Evolutionary conservation across 176 grass and related monocot species (phyloP), one percentile per base, ranked within the genome.

Genomic region (Ampelocalamus luodianensis): DNA sequence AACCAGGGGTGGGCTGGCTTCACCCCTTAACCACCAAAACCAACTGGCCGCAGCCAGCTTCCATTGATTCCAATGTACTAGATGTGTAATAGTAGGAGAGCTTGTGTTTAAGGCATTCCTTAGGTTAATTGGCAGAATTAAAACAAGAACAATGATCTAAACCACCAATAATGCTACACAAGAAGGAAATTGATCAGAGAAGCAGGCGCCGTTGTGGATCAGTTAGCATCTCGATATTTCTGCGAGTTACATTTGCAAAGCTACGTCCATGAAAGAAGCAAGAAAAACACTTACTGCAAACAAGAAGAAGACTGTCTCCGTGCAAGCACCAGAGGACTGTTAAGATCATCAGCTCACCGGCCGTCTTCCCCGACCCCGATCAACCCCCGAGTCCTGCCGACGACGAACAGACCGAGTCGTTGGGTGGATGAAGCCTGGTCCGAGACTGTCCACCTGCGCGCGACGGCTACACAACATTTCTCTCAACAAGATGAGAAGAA

Each of bases 401-500:
- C 32, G 36, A 68, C 20, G 60, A 18, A 67, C 27, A 44, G 27
- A 4, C 24, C 24, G 40, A 56, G 77, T 63, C 29, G 29, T 29
- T 29, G 29, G 29, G 29, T 0, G 29, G 29, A 29, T 29, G 29
- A 29, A 29, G 29, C 29, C 29, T 29, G 29, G 29, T 29, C 29
- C 29, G 29, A 29, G 29, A 29, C 29, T 29, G 72, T 85, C 68
- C 86, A 39, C 0, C 22, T 4, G 3, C 34, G 2, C 15, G 29
- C 11, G 20, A 1, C 29, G 1, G 29, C 29, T 1, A 29, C 29
- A 29, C 94, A 36, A 89, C 94, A 96, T 85, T 89, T 87, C 94
- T 81, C 94, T 93, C 89, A 96, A 93, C 94, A 43, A 86, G 77
- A 65, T 48, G n/a, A 49, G 17, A 56, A 22, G 54, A 56, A 22